phyloP scores from a whole-genome alignment of 73 alveolate genomes.

The Paramecium caudatum region DNA sequence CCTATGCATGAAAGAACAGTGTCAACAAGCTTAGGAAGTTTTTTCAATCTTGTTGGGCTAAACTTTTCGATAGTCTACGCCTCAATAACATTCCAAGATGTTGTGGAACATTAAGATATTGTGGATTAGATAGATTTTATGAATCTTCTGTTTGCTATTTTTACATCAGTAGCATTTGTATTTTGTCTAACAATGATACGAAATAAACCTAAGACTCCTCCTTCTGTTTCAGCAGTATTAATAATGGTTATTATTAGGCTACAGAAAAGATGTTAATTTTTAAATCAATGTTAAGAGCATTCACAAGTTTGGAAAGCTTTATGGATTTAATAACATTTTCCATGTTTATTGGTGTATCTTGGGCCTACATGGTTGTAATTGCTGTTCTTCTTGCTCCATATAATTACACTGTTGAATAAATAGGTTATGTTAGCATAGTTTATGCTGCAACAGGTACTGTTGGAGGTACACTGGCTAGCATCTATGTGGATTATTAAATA shows the following conservation, averaged over 20 bases:
- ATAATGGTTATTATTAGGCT: not conserved
- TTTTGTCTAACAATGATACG: not conserved
- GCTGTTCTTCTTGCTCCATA: conserved; percentile 15
- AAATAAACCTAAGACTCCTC: conserved; percentile 43
- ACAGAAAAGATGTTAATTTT: not conserved
- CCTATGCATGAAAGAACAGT: conserved; percentile 4
- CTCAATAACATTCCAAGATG: not conserved
- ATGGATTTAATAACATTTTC: conserved; percentile 33
- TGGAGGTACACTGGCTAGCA: conserved; percentile 45
- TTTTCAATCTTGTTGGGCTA: conserved; percentile 6
- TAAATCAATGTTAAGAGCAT: not conserved
- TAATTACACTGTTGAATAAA: conserved; percentile 5
- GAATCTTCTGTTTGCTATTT: conserved; percentile 31
- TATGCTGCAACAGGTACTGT: conserved; percentile 40
- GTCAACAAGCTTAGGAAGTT: conserved; percentile 32
- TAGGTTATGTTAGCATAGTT: conserved; percentile 27
- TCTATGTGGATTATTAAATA: conserved; percentile 45
- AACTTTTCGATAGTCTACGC: conserved; percentile 19
- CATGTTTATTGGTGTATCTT: conserved; percentile 50
- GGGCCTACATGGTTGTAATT: conserved; percentile 38
- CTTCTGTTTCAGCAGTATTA: conserved; percentile 29
- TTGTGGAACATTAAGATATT: not conserved
- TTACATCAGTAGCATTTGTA: not conserved
- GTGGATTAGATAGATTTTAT: not conserved
- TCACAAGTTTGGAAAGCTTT: not conserved